These are phyloP conservation scores for Plasmodium relictum DNA, from an alignment of 169 alveolate genomes.

Conservation along the genomic window DNA sequence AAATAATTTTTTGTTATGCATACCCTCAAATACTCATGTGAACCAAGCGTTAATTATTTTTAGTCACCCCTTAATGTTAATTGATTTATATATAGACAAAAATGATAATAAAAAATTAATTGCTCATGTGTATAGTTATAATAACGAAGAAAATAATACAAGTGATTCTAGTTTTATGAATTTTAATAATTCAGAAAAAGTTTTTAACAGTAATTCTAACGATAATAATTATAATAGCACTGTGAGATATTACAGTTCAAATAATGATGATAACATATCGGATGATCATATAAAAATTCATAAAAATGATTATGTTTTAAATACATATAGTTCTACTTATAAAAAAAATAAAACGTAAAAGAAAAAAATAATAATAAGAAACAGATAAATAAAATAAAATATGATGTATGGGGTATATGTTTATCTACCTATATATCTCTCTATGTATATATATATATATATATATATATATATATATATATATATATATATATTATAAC, in stretches of 20 bases:
- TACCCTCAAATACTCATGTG: constrained; percentile 66
- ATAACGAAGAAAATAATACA: constrained; percentile 38
- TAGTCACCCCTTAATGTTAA: constrained; percentile 68
- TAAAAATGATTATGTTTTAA: constrained; percentile 51
- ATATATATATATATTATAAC: background rate
- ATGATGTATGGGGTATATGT: too few relatives aligned
- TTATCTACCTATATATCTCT: too few relatives aligned
- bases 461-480: constrained; percentile 1
- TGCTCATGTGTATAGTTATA: constrained; percentile 50
- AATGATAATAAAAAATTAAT: constrained; percentile 65
- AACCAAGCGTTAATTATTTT: constrained; percentile 59
- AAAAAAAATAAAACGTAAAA: constrained; percentile 65
- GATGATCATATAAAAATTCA: constrained; percentile 21
- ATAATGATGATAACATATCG: constrained; percentile 34
- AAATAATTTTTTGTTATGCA: constrained; percentile 46
- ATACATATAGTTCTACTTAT: constrained; percentile 44
- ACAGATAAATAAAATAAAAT: background rate
- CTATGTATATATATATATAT: too few relatives aligned
- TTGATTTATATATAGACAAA: constrained; percentile 68
- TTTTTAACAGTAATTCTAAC: constrained; percentile 8
- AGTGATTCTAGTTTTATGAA: constrained; percentile 5
- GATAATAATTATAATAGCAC: constrained; percentile 26
- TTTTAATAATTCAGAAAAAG: constrained; percentile 70
- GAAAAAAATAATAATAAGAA: background rate
- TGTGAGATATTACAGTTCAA: constrained; percentile 47